These are phyloP conservation scores for Saxispiralis lemnorum DNA, from an alignment of 495 filamentous ascomycete genomes.

Conservation along the genomic window DNA sequence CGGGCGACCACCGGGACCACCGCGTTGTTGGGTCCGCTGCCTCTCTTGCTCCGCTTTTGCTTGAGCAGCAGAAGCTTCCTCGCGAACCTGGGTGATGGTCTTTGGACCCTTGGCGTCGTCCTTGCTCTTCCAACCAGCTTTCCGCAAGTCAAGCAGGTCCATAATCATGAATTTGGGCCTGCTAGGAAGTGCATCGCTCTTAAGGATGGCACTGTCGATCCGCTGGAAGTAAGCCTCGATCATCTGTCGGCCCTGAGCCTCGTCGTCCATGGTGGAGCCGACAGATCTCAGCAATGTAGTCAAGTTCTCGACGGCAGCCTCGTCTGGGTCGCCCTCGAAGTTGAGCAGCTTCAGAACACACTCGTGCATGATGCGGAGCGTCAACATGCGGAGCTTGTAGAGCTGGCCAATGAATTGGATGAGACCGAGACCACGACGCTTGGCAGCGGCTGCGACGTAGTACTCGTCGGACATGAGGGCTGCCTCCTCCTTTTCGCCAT, in stretches of 20 bases:
- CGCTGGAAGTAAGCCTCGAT: slow-evolving; percentile 91
- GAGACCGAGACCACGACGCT: slow-evolving; percentile 88
- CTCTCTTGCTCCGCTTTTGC: slow-evolving; percentile 45
- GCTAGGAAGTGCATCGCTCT: slow-evolving; percentile 61
- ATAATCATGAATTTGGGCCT: slow-evolving; percentile 89
- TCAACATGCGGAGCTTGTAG: slow-evolving; percentile 96
- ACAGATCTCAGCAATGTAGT: slow-evolving; percentile 84
- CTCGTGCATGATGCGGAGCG: slow-evolving; percentile 98
- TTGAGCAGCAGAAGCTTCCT: slow-evolving; percentile 60
- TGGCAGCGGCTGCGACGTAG: slow-evolving; percentile 86
- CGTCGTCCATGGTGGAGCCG: slow-evolving; percentile 71
- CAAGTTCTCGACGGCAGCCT: slow-evolving; percentile 88
- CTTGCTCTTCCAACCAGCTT: slow-evolving; percentile 61
- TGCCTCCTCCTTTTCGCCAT: slow-evolving; percentile 54
- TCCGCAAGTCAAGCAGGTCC: slow-evolving; percentile 76
- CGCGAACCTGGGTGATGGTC: slow-evolving; percentile 80
- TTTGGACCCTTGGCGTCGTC: slow-evolving; percentile 84
- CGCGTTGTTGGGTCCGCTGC: slow-evolving; percentile 40
- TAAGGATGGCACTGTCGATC: slow-evolving; percentile 54
- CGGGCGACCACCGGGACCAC: slow-evolving; percentile 44
- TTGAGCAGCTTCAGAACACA: slow-evolving; percentile 94
- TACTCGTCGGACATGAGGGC: slow-evolving; percentile 91
- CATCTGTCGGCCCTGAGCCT: slow-evolving; percentile 46
- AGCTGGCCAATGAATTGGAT: slow-evolving; percentile 99
- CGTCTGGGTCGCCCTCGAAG: slow-evolving; percentile 82